Base-by-base conservation (phyloP, 2,329 filamentous ascomycete genomes). In the Arthroderma sp. region DNA sequence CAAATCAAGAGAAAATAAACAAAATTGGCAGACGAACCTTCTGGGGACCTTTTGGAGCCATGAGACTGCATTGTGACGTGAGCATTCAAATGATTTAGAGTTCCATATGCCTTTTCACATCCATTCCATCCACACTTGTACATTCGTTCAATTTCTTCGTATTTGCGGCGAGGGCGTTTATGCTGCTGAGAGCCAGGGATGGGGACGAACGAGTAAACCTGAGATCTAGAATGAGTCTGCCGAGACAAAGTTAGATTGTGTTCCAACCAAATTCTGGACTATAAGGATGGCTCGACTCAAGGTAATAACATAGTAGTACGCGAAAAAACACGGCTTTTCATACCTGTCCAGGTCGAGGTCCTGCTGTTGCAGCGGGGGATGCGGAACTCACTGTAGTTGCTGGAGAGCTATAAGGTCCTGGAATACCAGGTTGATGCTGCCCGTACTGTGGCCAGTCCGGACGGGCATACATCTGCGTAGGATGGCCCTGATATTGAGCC, bases 1-100 rank as follows among this genome's bases (percentile, higher is more conserved):
- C n/a, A 15, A 5, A 22, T 29, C 8, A 33, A 10, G 39, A 28
- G 11, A 43, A 29, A 49, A 42, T 45, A 22, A 22, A 22, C 48
- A 40, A 47, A 38, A 42, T 42, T 42, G 32, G 52, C 29, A 40
- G 49, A 63, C 83, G 65, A 81, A 95, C 91, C 89, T 83, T 98
- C 91, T 36, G 91, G 91, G 47, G 89, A 95, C 53, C 91, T 79
- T 70, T 98, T 98, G 53, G 79, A 73, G 7, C 91, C 91, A 57
- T 98, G 91, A 49, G 85, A 91, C 64, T 98, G 91, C 91, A 96
- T 96, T 9, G 91, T 96, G 40, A 98, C 91, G 60, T 98, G 91
- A 34, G 91, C 91, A 60, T 98, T 98, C 55, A 98, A 65, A 62
- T 98, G 91, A 64, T 98, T 98, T 50, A 98, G 69, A 40, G 91